Conservation (phyloP, 2,329 filamentous ascomycete genomes). For the Pestalotiopsis sp. region DNA sequence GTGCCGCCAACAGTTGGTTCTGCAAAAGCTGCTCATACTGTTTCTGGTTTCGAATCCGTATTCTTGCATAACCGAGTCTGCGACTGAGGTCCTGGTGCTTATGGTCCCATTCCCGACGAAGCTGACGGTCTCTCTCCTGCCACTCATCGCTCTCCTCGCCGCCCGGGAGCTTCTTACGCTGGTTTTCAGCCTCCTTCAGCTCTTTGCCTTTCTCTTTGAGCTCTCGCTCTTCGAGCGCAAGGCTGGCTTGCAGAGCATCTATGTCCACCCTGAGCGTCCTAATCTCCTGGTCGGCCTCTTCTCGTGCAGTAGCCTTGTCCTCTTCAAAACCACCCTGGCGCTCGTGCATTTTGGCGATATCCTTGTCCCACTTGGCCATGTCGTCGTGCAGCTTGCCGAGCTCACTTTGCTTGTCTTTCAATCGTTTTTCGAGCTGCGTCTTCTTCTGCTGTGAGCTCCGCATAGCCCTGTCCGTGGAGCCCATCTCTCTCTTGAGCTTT, state of each 20-base stretch:
- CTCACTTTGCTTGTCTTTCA: slow-evolving; percentile 72
- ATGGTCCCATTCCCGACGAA: slow-evolving; percentile 60
- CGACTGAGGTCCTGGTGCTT: slow-evolving; percentile 57
- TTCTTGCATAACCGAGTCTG: slow-evolving; percentile 49
- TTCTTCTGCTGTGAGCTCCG: slow-evolving; percentile 78
- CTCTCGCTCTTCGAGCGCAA: slow-evolving; percentile 69
- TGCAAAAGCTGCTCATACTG: slow-evolving; percentile 49
- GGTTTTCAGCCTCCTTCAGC: slow-evolving; percentile 74
- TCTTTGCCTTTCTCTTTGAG: slow-evolving; percentile 72
- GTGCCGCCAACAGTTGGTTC: slow-evolving; percentile 47
- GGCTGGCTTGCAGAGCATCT: slow-evolving; percentile 65
- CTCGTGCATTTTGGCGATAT: slow-evolving; percentile 60
- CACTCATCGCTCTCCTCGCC: slow-evolving; percentile 63
- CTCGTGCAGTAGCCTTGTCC: slow-evolving; percentile 54
- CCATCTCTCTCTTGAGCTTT: slow-evolving; percentile 80
- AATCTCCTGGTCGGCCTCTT: slow-evolving; percentile 55
- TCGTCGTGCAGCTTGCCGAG: slow-evolving; percentile 72
- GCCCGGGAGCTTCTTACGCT: slow-evolving; percentile 65
- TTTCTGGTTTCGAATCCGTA: slow-evolving; percentile 40
- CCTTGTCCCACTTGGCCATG: slow-evolving; percentile 69
- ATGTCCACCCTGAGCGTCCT: slow-evolving; percentile 58
- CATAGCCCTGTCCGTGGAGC: slow-evolving; percentile 80
- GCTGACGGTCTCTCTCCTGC: slow-evolving; percentile 52
- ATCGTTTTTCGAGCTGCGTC: slow-evolving; percentile 72
- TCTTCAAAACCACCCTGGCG: slow-evolving; percentile 57